phyloP scores from a whole-genome alignment of 345 rosid species.

The Eutrema heterophyllum region DNA sequence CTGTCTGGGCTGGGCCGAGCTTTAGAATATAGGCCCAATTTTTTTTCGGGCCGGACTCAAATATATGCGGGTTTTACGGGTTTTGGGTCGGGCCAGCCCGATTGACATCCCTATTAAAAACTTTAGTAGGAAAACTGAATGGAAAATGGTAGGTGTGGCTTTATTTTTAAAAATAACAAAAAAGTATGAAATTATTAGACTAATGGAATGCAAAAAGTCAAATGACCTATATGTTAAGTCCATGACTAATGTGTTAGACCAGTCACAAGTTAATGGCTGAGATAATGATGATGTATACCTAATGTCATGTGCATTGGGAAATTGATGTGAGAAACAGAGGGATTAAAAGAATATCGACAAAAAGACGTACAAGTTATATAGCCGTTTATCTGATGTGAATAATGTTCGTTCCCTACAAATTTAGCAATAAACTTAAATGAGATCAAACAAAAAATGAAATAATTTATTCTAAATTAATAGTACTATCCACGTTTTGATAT shows the following conservation, averaged over 20 bases:
- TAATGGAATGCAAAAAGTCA: slow-evolving; percentile 20
- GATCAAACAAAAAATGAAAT: not conserved
- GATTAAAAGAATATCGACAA: no score
- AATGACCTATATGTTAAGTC: not conserved
- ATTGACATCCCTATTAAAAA: no score
- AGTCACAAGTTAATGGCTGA: no score
- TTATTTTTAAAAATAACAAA: not conserved
- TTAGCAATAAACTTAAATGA: not conserved
- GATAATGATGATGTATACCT: no score
- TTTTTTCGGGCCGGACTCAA: no score
- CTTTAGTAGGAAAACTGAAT: no score
- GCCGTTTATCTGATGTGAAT: not conserved
- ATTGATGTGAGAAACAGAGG: no score
- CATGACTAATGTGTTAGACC: slow-evolving; percentile 18
- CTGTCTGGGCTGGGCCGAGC: no score
- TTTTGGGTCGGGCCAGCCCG: no score
- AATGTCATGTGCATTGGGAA: no score
- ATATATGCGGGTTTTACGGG: no score
- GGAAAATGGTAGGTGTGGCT: slow-evolving; percentile 4
- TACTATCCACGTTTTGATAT: not conserved
- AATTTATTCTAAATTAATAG: not conserved
- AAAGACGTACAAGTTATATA: not conserved
- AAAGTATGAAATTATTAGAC: slow-evolving; percentile 5
- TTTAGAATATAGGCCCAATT: no score
- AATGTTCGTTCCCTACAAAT: not conserved